Percentiles rank a stretch among this genome's conserved stretches.
These are phyloP conservation scores for Arachis monticola DNA, from an alignment of 331 rosid species.

Conservation along the genomic window DNA sequence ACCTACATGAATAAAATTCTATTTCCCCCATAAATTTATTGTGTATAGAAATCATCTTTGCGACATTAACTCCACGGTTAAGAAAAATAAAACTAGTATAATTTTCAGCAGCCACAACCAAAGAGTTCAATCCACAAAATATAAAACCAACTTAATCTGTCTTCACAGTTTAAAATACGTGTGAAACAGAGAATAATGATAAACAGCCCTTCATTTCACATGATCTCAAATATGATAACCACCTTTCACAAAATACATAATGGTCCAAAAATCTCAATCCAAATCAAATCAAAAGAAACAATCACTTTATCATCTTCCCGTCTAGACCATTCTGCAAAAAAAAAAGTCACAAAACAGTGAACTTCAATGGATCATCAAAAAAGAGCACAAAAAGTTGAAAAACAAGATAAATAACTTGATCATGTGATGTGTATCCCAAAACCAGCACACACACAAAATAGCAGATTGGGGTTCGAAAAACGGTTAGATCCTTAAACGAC, in stretches of 20 bases:
- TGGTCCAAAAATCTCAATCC: slow-evolving; percentile 17
- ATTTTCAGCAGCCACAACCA: background rate
- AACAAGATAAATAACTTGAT: background rate
- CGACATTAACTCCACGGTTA: slow-evolving; percentile 21
- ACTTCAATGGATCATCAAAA: slow-evolving; percentile 12
- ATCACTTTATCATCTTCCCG: slow-evolving; percentile 2
- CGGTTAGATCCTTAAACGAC: slow-evolving; percentile 31
- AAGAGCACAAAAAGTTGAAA: background rate
- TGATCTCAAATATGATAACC: slow-evolving; percentile 2
- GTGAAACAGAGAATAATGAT: background rate
- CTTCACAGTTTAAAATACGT: slow-evolving; percentile 13
- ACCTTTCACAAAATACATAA: slow-evolving; percentile 14
- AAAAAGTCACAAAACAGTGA: background rate
- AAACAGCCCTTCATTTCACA: background rate
- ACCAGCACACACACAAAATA: background rate
- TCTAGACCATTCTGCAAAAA: slow-evolving; percentile 4
- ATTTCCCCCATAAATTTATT: background rate
- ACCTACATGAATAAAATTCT: background rate
- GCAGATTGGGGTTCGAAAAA: background rate
- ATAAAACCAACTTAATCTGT: background rate
- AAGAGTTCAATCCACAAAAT: background rate
- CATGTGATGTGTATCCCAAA: background rate
- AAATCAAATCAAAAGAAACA: slow-evolving; percentile 19
- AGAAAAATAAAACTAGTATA: slow-evolving; percentile 8
- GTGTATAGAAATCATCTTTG: slow-evolving; percentile 2